Conservation (phyloP, 208 protist species). For the Trypanosomatidae sp. region DNA sequence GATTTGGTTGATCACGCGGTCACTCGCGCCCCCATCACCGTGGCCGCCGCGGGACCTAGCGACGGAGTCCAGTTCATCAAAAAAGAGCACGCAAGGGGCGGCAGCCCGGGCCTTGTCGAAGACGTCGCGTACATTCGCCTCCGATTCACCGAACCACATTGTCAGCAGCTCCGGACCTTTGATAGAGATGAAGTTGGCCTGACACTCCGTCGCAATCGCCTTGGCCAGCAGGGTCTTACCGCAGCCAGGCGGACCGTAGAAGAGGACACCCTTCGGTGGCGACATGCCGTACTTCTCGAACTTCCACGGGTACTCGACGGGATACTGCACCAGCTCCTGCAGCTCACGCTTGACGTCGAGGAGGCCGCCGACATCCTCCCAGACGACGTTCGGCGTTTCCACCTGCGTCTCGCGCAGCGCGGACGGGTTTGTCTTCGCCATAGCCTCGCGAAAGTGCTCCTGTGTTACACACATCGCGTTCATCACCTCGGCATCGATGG, state of each 20-base stretch:
- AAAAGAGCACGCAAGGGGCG: constrained; percentile 99
- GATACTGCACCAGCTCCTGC: constrained; percentile 99
- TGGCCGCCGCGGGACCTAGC: constrained; percentile 95
- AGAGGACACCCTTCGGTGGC: constrained; percentile 97
- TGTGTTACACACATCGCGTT: constrained; percentile 98
- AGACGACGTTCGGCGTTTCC: constrained; percentile 99
- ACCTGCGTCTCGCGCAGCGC: constrained; percentile 99
- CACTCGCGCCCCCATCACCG: constrained; percentile 98
- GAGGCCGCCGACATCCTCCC: constrained; percentile 99
- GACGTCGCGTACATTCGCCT: constrained; percentile 99
- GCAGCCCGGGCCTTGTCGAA: constrained; percentile 99
- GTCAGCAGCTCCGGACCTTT: constrained; percentile 99
- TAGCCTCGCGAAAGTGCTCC: constrained; percentile 98
- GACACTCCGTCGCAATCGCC: constrained; percentile 98
- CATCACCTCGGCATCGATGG: constrained; percentile 98
- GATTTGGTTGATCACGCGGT: constrained; percentile 99
- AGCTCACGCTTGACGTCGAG: constrained; percentile 98
- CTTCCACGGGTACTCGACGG: constrained; percentile 99
- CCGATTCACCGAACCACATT: constrained; percentile 99
- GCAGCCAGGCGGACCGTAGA: constrained; percentile 99
- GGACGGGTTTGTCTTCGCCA: constrained; percentile 98
- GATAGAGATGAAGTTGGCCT: constrained; percentile 99
- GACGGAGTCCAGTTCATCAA: constrained; percentile 99
- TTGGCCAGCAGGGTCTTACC: constrained; percentile 99
- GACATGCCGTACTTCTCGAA: constrained; percentile 99